These are phyloP conservation scores for Penicillium robsamsonii DNA, from an alignment of 495 filamentous ascomycete species.

Conservation along the genomic window DNA sequence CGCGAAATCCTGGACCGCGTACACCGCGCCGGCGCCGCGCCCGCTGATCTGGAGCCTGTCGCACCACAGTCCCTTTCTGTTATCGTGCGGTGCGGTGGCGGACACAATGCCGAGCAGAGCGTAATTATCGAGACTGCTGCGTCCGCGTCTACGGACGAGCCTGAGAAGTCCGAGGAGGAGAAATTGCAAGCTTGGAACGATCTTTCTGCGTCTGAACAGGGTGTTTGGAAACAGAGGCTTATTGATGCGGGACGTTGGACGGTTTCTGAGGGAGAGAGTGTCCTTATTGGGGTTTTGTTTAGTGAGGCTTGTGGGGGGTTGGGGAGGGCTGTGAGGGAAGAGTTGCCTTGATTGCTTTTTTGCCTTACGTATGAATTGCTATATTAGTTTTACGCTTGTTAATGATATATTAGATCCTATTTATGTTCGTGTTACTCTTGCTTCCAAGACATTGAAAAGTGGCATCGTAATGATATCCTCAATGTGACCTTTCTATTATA, in stretches of 20 bases:
- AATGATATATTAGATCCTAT: constrained; percentile 6
- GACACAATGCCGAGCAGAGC: constrained; percentile 19
- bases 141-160: constrained; percentile 7
- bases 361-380: not conserved
- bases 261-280: constrained; percentile 65
- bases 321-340: constrained; percentile 44
- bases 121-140: constrained; percentile 25
- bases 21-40: constrained; percentile 27
- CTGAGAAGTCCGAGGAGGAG: constrained; percentile 17
- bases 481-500: not conserved
- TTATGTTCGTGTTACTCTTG: not conserved
- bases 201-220: constrained; percentile 54
- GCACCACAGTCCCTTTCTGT: constrained; percentile 22
- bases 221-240: constrained; percentile 66
- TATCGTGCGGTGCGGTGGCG: constrained; percentile 28
- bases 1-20: constrained; percentile 28
- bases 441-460: not conserved
- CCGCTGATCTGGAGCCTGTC: constrained; percentile 20
- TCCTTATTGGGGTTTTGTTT: constrained; percentile 75
- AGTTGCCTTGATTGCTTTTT: constrained; percentile 16
- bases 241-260: constrained; percentile 71
- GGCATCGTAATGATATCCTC: not conserved
- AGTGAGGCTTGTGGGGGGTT: constrained; percentile 60
- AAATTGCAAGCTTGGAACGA: constrained; percentile 65
- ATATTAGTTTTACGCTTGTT: constrained; percentile 9